phyloP scores from a whole-genome alignment of 139 green algal genomes.

The Volvox reticuliferus region DNA sequence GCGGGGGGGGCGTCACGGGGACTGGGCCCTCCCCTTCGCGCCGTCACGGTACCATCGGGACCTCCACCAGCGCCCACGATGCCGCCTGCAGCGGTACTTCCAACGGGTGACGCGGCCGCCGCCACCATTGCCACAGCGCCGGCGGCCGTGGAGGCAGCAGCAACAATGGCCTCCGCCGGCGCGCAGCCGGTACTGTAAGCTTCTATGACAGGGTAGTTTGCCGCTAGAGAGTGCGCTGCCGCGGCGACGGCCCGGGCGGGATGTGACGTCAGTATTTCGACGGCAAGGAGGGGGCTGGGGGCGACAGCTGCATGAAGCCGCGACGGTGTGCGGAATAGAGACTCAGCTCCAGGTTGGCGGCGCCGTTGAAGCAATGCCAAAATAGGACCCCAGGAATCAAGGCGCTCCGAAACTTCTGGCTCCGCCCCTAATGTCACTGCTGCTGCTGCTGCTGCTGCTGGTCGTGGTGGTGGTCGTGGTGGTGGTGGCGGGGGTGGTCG shows the following conservation, averaged over 20 bases:
- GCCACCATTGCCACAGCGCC: not conserved
- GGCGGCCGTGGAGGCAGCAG: not conserved
- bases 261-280: not conserved
- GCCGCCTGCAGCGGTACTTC: no score
- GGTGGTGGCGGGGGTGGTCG: no score
- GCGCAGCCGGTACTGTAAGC: no score
- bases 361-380: not conserved
- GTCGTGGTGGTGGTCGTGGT: no score
- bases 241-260: not conserved
- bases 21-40: no score
- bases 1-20: no score
- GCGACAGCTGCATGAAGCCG: not conserved
- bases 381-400: not conserved
- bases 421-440: not conserved
- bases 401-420: not conserved
- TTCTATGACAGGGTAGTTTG: not conserved
- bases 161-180: not conserved
- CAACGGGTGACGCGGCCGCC: not conserved
- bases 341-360: not conserved
- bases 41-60: no score
- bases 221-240: not conserved
- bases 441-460: constrained; percentile 3
- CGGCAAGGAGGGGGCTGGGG: not conserved
- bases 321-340: not conserved
- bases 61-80: no score